A percentile compares a stretch with the other conserved stretches of the same genome.
Conservation (phyloP, 331 rosid species). For the Acacia concinna region DNA sequence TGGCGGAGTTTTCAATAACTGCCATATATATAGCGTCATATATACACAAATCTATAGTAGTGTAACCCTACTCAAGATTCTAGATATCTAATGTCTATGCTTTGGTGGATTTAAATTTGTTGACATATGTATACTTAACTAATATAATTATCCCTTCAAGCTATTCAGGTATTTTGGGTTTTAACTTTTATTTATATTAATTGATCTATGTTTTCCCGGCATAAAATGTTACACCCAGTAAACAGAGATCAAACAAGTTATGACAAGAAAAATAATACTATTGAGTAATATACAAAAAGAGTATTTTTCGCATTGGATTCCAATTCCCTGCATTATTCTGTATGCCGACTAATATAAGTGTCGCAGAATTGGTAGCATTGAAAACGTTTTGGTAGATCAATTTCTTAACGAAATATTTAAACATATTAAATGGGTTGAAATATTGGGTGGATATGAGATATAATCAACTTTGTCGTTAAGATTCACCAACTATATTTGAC, state of each 20-base stretch:
- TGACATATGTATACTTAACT: background rate
- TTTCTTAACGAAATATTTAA: background rate
- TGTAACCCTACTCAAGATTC: background rate
- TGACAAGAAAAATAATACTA: background rate
- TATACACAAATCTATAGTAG: too few relatives aligned
- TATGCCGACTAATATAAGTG: background rate
- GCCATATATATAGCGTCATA: too few relatives aligned
- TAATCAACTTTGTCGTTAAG: constrained; percentile 21
- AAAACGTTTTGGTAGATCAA: background rate
- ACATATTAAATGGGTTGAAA: background rate
- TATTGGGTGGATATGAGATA: background rate
- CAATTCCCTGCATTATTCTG: background rate
- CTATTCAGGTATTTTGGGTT: background rate
- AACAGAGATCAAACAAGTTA: background rate
- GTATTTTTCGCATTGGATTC: constrained; percentile 15
- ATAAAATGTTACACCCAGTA: background rate
- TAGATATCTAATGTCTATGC: background rate
- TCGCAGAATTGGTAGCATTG: background rate
- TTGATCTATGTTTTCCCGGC: background rate
- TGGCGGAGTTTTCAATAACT: too few relatives aligned
- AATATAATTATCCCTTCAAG: too few relatives aligned
- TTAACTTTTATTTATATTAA: background rate
- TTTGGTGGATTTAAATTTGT: background rate
- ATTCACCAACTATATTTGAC: constrained; percentile 22
- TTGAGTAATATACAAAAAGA: background rate